Base-by-base conservation (phyloP, 1,284 basidiomycete species). In the Boletellus sp. region DNA sequence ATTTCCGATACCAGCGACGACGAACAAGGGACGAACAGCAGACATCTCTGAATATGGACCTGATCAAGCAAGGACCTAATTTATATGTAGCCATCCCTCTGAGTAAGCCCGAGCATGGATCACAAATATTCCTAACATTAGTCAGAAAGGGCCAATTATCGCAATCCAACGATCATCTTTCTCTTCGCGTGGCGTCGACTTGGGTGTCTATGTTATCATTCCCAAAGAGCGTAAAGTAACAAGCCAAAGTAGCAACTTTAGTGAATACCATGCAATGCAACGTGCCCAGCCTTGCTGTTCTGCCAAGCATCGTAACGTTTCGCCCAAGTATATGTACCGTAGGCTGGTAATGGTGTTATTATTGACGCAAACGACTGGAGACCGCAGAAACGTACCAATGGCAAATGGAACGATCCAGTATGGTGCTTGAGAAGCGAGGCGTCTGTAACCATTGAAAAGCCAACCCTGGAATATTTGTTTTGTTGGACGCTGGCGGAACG, bases 401-500 rank as follows among this genome's bases (percentile, higher is more conserved):
- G 77, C 82, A 60, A 93, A 78, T 22, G 93, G 93, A 58, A 93
- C 69, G 51, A 82, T 74, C 74, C 89, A 92, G 77, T 93, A 97
- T 44, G 89, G 76, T 22, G 84, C 75, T 66, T 95, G 89, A 37
- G 74, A 75, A 50, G 85, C 81, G 44, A 93, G 70, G 59, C 93
- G 86, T 58, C 80, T 80, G 78, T 86, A 89, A 44, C 92, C 93
- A 73, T 94, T 93, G 80, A 94, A 91, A 60, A 94, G 65, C 77
- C 89, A 96, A 61, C 74, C 82, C 50, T 80, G 76, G 67, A 95
- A 69, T 61, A 86, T 81, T 56, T 89, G 78, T 45, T 83, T 81
- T 42, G 88, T 80, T 12, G 89, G 82, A 57, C 83, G 83, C 63
- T 90, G 82, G 66, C 86, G 82, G 76, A 82, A 88, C 13, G 92